Evolutionary conservation across 768 basidiomycete species (phyloP), one percentile per base, ranked within the genome.

Genomic region (Mycena epipterygia): DNA sequence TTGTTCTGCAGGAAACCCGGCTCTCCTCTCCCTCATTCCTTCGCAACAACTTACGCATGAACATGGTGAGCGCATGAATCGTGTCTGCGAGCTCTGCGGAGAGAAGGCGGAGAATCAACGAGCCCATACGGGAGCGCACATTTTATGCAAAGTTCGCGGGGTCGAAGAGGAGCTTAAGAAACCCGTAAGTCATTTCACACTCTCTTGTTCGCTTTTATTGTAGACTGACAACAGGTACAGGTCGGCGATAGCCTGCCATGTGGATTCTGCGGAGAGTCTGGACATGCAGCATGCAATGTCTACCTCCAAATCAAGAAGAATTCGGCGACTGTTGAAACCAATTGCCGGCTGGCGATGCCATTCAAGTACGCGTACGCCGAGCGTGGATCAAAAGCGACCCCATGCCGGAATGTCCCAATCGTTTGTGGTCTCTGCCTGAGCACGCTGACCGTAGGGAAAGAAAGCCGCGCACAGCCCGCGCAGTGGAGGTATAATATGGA

Each of bases 401-500:
- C 58, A 13, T 68, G 59, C 19, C 67, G 67, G 46, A 68, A 68
- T 37, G 59, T 68, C 13, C 67, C 67, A 5, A 51, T 68, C 11
- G 41, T 68, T 12, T 68, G 67, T 32, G 6, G 3, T 9, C 53
- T 68, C 3, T 68, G 67, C 27, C 49, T n/a, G 25, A 57, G 37
- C 25, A 57, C 56, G 5, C 37, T 48, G 4, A 21, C 41, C 13
- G 58, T 21, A 3, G 57, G 39, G 17, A 53, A 52, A n/a, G 42
- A 37, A 13, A 39, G 48, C 29, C n/a, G 27, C 2, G 27, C 42
- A 12, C 59, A 58, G 19, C 58, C 46, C 16, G 67, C 58, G 27
- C 49, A 52, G n/a, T 68, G 67, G 67, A 32, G 67, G 9, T 68
- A 68, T 35, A 68, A 68, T 25, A 68, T 68, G 67, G 46, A 42